A percentile compares a stretch with the other conserved stretches of the same genome.
phyloP scores from a whole-genome alignment of 495 filamentous ascomycete species.

The Aspergillus diversus region DNA sequence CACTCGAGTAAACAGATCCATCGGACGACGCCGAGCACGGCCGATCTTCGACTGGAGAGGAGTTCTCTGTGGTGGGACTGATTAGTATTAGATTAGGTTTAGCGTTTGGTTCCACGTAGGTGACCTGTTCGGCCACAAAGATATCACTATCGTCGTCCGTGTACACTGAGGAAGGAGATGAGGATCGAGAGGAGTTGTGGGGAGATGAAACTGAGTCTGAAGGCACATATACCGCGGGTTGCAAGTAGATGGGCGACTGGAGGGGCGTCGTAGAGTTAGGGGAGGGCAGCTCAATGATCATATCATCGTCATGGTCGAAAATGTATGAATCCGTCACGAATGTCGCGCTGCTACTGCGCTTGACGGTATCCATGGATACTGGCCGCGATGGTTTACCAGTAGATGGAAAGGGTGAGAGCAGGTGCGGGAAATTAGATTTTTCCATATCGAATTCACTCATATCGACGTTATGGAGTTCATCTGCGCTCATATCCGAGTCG shows the following conservation, averaged over 20 bases:
- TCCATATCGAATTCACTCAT: slow-evolving; percentile 32
- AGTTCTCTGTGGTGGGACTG: slow-evolving; percentile 29
- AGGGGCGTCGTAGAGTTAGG: slow-evolving; percentile 37
- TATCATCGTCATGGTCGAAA: slow-evolving; percentile 42
- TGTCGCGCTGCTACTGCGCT: slow-evolving; percentile 41
- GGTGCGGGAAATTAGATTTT: slow-evolving; percentile 20
- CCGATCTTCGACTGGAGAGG: slow-evolving; percentile 13
- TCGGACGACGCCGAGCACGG: slow-evolving; percentile 9
- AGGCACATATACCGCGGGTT: slow-evolving; percentile 39
- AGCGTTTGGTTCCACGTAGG: slow-evolving; percentile 36
- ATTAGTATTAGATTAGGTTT: slow-evolving; percentile 46
- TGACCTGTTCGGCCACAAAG: slow-evolving; percentile 42
- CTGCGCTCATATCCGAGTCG: slow-evolving; percentile 40
- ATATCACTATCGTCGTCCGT: slow-evolving; percentile 44
- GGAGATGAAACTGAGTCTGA: slow-evolving; percentile 29
- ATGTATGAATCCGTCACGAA: slow-evolving; percentile 41
- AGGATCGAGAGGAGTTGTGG: slow-evolving; percentile 27
- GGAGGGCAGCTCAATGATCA: slow-evolving; percentile 45
- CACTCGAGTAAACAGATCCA: slow-evolving; percentile 15
- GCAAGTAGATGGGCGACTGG: slow-evolving; percentile 40
- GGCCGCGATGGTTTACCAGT: slow-evolving; percentile 35
- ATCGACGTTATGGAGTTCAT: slow-evolving; percentile 33
- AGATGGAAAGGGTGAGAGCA: slow-evolving; percentile 29
- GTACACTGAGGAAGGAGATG: slow-evolving; percentile 37
- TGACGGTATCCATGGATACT: slow-evolving; percentile 47